Conservation (phyloP, 129 eudicot genomes). For the Flaveria sonorensis region DNA sequence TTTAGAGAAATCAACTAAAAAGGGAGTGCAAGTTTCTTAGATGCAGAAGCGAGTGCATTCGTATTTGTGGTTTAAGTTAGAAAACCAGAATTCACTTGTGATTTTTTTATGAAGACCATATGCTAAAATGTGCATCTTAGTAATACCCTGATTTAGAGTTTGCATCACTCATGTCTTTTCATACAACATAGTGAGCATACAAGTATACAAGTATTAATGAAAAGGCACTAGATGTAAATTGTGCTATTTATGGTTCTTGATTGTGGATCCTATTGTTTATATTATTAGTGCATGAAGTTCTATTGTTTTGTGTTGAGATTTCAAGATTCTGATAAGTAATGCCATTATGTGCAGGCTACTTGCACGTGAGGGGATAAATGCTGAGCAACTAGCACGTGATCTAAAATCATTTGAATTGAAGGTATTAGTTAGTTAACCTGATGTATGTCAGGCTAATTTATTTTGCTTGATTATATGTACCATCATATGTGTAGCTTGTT, state of each 20-base stretch:
- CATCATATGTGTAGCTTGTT: slow-evolving; percentile 16
- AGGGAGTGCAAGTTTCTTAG: slow-evolving; percentile 11
- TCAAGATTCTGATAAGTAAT: not conserved
- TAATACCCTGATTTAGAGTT: slow-evolving; percentile 1
- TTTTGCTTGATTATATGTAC: slow-evolving; percentile 7
- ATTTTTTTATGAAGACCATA: not conserved
- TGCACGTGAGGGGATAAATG: slow-evolving; percentile 96
- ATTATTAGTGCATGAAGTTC: slow-evolving; percentile 15
- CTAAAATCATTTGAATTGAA: slow-evolving; percentile 91
- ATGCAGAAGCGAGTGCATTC: not conserved
- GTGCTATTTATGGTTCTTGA: not conserved
- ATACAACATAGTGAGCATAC: not conserved
- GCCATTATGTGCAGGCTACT: slow-evolving; percentile 57
- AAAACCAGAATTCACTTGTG: not conserved
- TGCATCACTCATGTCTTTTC: not conserved
- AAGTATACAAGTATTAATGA: slow-evolving; percentile 2
- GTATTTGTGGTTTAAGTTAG: not conserved
- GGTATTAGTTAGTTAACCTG: slow-evolving; percentile 42
- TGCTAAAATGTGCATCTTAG: slow-evolving; percentile 9
- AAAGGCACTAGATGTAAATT: not conserved
- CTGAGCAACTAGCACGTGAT: slow-evolving; percentile 99
- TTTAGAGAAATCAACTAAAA: slow-evolving; percentile 11
- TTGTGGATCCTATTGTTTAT: not conserved
- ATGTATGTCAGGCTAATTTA: slow-evolving; percentile 7
- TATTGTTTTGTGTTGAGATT: slow-evolving; percentile 1